Base-by-base conservation (phyloP, 2,329 filamentous ascomycete genomes). In the Corniculantispora saksenae region DNA sequence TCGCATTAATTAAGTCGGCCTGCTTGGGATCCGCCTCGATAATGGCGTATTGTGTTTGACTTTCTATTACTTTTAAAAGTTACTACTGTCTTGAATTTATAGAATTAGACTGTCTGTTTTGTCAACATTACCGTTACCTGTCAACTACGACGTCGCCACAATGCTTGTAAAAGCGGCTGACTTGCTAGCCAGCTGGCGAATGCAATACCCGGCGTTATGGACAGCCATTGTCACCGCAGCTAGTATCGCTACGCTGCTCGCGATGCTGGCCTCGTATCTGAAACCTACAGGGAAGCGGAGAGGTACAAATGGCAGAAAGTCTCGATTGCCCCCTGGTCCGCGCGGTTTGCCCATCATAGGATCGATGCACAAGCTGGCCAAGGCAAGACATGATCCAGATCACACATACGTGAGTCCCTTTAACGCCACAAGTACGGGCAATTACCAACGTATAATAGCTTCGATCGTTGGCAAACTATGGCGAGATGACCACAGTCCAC, bases 401-500 rank as follows among this genome's bases (percentile, higher is more conserved):
- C 50, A 53, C 25, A 53, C 50, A 29, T 53, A 53, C 25, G 50
- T 53, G 25, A 29, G 50, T 53, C 25, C 17, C 25, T 53, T 53
- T 23, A 32, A 29, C 13, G 15, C 13, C 50, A 23, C 21, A 38
- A 13, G 35, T 23, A 51, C n/a, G 5, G 12, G 47, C 47, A 21
- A 51, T 29, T 51, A 21, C 47, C 27, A 23, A 51, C 27, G n/a
- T n/a, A 25, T 51, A 23, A 51, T 25, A 53, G 50, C 53, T 53
- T 29, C 50, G 50, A 53, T 53, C 50, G 50, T 53, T 53, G 50
- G 25, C 50, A 29, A 56, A 66, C 29, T 72, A 72, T 60, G 72
- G 72, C n/a, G 72, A 74, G 25, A 72, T 73, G 72, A 67, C 69
- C 29, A 73, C 72, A 1, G 35, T 73, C 21, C 67, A 70, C 55